Evolutionary conservation across 176 grass and related monocot species (phyloP).

Genomic region (Bromus sterilis): DNA sequence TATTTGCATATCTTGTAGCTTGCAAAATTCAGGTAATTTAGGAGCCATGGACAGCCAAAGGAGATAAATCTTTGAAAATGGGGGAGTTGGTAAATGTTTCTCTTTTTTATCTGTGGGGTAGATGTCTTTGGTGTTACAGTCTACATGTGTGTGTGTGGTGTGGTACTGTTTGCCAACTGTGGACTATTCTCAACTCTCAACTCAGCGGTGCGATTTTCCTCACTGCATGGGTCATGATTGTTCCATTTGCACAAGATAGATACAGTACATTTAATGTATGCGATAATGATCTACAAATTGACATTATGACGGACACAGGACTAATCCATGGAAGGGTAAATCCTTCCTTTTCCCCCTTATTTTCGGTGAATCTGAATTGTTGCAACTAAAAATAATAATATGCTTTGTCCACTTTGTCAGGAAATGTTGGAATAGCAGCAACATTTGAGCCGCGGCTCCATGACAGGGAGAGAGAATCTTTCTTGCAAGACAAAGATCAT

Average conservation of each 20-base stretch:
- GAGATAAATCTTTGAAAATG: not conserved
- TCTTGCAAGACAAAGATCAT: not conserved
- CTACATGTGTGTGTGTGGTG: not conserved
- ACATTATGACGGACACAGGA: not conserved
- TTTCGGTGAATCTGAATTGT: not conserved
- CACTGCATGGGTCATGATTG: not conserved
- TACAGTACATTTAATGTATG: not conserved
- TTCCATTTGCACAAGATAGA: constrained; percentile 11
- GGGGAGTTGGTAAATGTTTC: not conserved
- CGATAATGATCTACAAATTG: not conserved
- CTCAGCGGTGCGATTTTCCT: not conserved
- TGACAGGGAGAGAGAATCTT: constrained; percentile 19
- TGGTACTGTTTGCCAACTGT: not conserved
- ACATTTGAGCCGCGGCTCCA: not conserved
- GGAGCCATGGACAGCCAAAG: not conserved
- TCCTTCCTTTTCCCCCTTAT: not conserved
- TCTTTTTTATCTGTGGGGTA: not conserved
- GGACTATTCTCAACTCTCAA: constrained; percentile 4
- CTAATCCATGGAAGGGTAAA: not conserved
- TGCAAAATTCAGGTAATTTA: not conserved
- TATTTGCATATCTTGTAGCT: not conserved
- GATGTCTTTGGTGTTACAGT: not conserved
- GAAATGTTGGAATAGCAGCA: not conserved
- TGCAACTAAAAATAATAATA: no score
- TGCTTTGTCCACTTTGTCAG: not conserved